These are phyloP conservation scores for Dryas octopetala DNA, from an alignment of 306 rosid species.

Conservation along the genomic window DNA sequence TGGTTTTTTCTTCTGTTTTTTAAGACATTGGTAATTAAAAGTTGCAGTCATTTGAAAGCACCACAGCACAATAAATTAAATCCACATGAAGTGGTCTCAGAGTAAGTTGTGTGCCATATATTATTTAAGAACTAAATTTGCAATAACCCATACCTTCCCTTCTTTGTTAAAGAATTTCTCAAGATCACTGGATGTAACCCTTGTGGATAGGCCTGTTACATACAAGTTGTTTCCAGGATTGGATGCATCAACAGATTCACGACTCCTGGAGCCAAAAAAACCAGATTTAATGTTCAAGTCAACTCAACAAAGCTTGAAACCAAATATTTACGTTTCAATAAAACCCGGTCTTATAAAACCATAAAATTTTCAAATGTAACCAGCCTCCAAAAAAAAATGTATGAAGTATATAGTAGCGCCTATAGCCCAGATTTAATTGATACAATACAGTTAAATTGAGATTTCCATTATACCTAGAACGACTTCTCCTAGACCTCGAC, in stretches of 20 bases:
- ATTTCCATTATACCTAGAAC: slow-evolving; percentile 32
- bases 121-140: background rate
- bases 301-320: background rate
- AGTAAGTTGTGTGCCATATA: background rate
- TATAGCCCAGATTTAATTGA: background rate
- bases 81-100: background rate
- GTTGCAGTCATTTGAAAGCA: background rate
- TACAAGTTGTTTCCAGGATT: slow-evolving; percentile 60
- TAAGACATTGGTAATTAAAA: background rate
- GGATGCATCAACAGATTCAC: slow-evolving; percentile 12
- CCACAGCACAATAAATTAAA: background rate
- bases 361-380: background rate
- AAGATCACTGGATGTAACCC: slow-evolving; percentile 41
- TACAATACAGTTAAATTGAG: background rate
- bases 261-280: slow-evolving; percentile 38
- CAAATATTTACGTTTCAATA: background rate
- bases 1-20: background rate
- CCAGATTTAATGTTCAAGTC: background rate
- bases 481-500: slow-evolving; percentile 44
- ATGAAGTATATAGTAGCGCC: background rate
- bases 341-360: background rate
- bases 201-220: slow-evolving; percentile 48
- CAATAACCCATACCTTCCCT: slow-evolving; percentile 40
- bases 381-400: background rate
- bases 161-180: slow-evolving; percentile 38